Evolutionary conservation across 1,284 basidiomycete genomes (phyloP).

Genomic region (Fistulinella staudtii): DNA sequence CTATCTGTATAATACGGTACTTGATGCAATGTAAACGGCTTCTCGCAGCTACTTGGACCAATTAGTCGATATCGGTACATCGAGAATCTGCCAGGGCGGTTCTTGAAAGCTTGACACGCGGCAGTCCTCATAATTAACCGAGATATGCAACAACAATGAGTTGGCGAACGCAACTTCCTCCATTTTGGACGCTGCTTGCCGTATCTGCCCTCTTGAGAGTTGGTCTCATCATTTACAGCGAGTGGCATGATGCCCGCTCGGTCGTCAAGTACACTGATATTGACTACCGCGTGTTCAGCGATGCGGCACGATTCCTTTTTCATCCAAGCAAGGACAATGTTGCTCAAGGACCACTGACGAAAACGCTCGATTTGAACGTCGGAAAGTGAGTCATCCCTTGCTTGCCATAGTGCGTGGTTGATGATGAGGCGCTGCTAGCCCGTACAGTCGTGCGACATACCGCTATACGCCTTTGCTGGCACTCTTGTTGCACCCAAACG

Average conservation of each 20-base stretch:
- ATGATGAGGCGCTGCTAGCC: conserved; percentile 47
- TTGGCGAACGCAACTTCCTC: conserved; percentile 26
- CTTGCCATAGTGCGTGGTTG: conserved; percentile 1
- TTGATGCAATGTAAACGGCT: no score
- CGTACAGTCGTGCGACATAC: conserved; percentile 92
- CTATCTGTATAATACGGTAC: no score
- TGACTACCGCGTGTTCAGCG: conserved; percentile 94
- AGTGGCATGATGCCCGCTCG: conserved; percentile 81
- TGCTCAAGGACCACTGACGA: conserved; percentile 62
- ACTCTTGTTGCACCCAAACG: conserved; percentile 77
- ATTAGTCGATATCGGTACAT: no score
- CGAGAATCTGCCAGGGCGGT: no score
- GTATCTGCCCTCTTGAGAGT: conserved; percentile 61
- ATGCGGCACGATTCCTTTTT: conserved; percentile 75
- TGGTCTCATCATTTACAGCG: conserved; percentile 76
- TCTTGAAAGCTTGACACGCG: no score
- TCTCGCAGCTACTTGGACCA: no score
- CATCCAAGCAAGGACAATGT: conserved; percentile 43
- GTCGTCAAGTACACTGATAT: conserved; percentile 96
- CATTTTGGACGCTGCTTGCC: conserved; percentile 52
- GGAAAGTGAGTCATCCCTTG: conserved; percentile 58
- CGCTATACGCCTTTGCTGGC: conserved; percentile 95
- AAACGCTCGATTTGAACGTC: conserved; percentile 36
- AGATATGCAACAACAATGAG: conserved; percentile 13
- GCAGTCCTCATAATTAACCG: no score